A percentile compares a stretch with the other conserved stretches of the same genome.
These are phyloP conservation scores for Yarrowia bubula DNA, from an alignment of 805 yeast species.

Conservation along the genomic window DNA sequence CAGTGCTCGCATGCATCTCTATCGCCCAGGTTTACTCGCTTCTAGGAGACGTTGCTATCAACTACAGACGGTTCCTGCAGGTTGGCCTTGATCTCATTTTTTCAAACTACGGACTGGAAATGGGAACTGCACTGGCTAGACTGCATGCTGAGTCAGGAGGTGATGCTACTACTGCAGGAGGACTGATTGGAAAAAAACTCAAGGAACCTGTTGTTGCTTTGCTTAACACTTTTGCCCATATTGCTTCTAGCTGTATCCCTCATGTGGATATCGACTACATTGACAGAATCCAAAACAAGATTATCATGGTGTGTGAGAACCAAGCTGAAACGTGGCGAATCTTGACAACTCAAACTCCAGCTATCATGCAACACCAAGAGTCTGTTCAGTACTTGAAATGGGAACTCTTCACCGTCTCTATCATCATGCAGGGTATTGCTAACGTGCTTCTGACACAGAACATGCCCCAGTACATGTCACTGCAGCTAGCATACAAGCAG, in stretches of 20 bases:
- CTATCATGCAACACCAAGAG: neutral
- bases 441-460: conserved; percentile 29
- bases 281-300: conserved; percentile 16
- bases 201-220: conserved; percentile 14
- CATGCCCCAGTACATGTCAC: neutral
- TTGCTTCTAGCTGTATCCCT: neutral
- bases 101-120: conserved; percentile 8
- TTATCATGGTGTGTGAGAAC: conserved; percentile 19
- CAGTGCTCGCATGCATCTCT: conserved; percentile 16
- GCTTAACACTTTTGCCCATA: conserved; percentile 18
- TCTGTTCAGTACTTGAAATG: conserved; percentile 30
- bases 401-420: conserved; percentile 33
- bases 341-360: neutral
- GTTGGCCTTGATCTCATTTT: conserved; percentile 12
- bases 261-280: conserved; percentile 19
- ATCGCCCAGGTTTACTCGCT: conserved; percentile 21
- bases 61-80: conserved; percentile 22
- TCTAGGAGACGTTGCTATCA: neutral
- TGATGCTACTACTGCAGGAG: neutral
- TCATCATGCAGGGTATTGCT: conserved; percentile 35
- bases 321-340: conserved; percentile 20
- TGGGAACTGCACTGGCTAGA: neutral
- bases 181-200: neutral
- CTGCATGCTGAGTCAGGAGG: conserved; percentile 1
- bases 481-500: conserved; percentile 31